These are phyloP conservation scores for Tetrastigma voinierianum DNA, from an alignment of 164 flowering plant genomes.

Conservation along the genomic window DNA sequence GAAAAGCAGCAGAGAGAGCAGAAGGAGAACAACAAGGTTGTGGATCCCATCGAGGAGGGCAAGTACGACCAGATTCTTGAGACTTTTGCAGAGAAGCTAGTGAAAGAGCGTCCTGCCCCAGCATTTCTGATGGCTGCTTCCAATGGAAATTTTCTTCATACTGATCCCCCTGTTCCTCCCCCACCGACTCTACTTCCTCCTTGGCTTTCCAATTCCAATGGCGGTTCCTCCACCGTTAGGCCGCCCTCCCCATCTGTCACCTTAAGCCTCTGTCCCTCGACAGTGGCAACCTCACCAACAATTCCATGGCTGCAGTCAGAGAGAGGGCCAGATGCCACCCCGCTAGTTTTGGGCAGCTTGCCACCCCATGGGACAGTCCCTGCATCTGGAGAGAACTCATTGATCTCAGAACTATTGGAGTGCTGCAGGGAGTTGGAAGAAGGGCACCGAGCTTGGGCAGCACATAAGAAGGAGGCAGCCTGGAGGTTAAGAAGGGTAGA, in stretches of 20 bases:
- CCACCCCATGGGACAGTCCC: constrained; percentile 30
- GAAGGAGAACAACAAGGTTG: constrained; percentile 37
- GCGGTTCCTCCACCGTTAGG: constrained; percentile 29
- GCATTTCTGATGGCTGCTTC: constrained; percentile 64
- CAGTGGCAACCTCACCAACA: constrained; percentile 36
- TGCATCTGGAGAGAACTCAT: constrained; percentile 22
- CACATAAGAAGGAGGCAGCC: constrained; percentile 88
- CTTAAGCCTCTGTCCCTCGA: constrained; percentile 72
- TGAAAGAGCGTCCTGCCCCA: constrained; percentile 49
- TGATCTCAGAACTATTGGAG: constrained; percentile 58
- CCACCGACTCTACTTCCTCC: constrained; percentile 64
- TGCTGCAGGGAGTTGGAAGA: constrained; percentile 88
- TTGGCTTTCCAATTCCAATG: constrained; percentile 66
- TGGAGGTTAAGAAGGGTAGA: constrained; percentile 90
- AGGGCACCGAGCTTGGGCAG: constrained; percentile 73
- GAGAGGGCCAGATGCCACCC: constrained; percentile 28
- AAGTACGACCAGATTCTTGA: constrained; percentile 82
- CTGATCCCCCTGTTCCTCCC: constrained; percentile 45
- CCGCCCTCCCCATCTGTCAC: constrained; percentile 83
- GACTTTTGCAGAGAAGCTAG: constrained; percentile 86
- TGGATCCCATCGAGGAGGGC: constrained; percentile 57
- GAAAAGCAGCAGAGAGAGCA: constrained; percentile 78
- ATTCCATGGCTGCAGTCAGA: constrained; percentile 66
- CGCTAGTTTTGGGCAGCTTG: constrained; percentile 30
- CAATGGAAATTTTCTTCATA: constrained; percentile 59